Evolutionary conservation across 2,329 filamentous ascomycete genomes (phyloP).

Genomic region (Colletotrichum echinochloae): DNA sequence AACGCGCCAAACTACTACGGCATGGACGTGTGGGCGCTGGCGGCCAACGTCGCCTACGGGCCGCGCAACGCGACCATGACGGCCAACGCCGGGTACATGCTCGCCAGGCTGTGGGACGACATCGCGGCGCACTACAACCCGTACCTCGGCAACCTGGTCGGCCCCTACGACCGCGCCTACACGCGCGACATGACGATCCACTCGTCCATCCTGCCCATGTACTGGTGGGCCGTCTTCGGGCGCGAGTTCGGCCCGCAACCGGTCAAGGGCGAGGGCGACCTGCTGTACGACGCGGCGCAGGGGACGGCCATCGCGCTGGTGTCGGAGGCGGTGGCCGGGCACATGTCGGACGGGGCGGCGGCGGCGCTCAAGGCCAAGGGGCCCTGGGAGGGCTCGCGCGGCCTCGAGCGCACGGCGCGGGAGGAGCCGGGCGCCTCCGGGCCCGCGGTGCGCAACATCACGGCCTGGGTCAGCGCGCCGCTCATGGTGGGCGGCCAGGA

Average conservation of each 20-base stretch:
- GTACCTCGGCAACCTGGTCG: constrained; percentile 50
- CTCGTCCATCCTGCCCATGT: constrained; percentile 55
- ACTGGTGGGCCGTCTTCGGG: constrained; percentile 58
- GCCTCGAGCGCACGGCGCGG: constrained; percentile 51
- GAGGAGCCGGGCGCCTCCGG: constrained; percentile 50
- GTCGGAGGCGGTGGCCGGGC: constrained; percentile 47
- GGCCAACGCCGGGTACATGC: constrained; percentile 46
- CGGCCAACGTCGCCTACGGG: constrained; percentile 53
- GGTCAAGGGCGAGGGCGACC: constrained; percentile 52
- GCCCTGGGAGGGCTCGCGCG: constrained; percentile 50
- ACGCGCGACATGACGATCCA: constrained; percentile 55
- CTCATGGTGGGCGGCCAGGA: constrained; percentile 57
- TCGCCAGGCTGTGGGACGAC: constrained; percentile 51
- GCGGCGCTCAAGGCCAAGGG: constrained; percentile 48
- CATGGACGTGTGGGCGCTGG: constrained; percentile 55
- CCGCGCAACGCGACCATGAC: constrained; percentile 48
- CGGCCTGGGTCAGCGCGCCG: constrained; percentile 56
- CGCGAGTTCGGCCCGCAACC: constrained; percentile 53
- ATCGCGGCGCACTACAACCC: constrained; percentile 52
- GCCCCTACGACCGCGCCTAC: constrained; percentile 54
- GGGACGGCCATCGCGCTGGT: constrained; percentile 55
- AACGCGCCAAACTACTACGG: constrained; percentile 57
- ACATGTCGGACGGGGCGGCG: constrained; percentile 47
- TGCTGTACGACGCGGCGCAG: constrained; percentile 56
- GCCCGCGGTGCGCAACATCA: constrained; percentile 46